Conservation (phyloP, 116 monocot species). For the Iris pallida region DNA sequence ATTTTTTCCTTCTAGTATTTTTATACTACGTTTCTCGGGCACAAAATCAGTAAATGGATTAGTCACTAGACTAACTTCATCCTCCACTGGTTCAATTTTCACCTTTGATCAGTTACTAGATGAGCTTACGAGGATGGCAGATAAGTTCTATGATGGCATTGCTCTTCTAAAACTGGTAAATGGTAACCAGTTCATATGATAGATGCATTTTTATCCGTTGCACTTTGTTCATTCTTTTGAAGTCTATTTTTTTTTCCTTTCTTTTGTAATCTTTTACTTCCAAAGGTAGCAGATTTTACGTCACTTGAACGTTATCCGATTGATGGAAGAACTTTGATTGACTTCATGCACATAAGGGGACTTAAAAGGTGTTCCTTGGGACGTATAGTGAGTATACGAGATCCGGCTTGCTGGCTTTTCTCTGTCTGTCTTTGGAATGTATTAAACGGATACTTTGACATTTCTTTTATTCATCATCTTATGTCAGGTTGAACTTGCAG, state of each 20-base stretch:
- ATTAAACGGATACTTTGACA: background rate
- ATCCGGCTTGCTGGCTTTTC: background rate
- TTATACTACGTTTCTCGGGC: too few species aligned
- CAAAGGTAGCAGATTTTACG: too few species aligned
- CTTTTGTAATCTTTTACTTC: too few species aligned
- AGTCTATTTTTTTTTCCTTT: too few species aligned
- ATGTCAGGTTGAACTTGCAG: slow-evolving; percentile 77
- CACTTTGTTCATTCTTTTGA: too few species aligned
- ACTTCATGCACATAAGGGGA: too few species aligned
- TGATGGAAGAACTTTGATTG: too few species aligned
- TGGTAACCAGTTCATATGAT: slow-evolving; percentile 1
- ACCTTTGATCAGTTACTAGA: slow-evolving; percentile 39
- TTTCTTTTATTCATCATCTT: background rate
- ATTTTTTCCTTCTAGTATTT: too few species aligned
- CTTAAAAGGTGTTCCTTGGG: slow-evolving; percentile 68
- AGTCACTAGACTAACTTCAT: background rate
- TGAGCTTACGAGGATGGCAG: slow-evolving; percentile 58
- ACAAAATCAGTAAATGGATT: too few species aligned
- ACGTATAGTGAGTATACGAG: slow-evolving; percentile 52
- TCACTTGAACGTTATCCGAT: too few species aligned
- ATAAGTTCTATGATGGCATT: slow-evolving; percentile 57
- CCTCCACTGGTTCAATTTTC: background rate
- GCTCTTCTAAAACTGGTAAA: slow-evolving; percentile 85
- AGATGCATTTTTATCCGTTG: too few species aligned
- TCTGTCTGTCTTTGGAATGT: slow-evolving; percentile 6